Conservation (phyloP, 306 rosid genomes). For the Casuarina glauca region DNA sequence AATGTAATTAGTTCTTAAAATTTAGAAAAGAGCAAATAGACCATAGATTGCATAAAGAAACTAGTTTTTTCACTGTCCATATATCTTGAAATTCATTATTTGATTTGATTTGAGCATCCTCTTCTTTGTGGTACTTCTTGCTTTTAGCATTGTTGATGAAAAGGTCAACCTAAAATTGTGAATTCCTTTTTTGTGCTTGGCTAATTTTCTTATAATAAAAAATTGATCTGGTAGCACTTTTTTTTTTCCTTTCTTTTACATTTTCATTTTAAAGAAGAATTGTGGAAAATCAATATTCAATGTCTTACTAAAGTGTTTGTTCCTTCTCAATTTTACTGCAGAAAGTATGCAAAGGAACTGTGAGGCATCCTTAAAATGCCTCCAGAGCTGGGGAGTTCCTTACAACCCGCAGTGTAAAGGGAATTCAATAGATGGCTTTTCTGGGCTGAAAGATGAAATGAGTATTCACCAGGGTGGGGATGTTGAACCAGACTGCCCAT, state of each 20-base stretch:
- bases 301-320: background rate
- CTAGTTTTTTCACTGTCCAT: background rate
- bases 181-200: background rate
- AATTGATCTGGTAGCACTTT: background rate
- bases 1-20: background rate
- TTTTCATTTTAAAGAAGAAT: background rate
- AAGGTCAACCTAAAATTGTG: background rate
- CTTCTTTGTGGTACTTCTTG: background rate
- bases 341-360: constrained; percentile 73
- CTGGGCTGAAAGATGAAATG: constrained; percentile 47
- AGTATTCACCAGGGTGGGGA: constrained; percentile 51
- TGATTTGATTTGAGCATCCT: background rate
- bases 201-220: background rate
- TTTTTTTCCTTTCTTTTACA: background rate
- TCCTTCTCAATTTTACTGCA: constrained; percentile 44
- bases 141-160: background rate
- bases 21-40: background rate
- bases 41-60: background rate
- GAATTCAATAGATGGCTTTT: constrained; percentile 53
- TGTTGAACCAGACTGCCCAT: constrained; percentile 46
- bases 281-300: background rate
- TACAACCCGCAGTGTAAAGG: constrained; percentile 57
- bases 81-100: background rate
- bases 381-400: constrained; percentile 71
- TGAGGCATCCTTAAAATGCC: constrained; percentile 87